These are phyloP conservation scores for Trichoderma gracile DNA, from an alignment of 2,329 filamentous ascomycete species.

Conservation along the genomic window DNA sequence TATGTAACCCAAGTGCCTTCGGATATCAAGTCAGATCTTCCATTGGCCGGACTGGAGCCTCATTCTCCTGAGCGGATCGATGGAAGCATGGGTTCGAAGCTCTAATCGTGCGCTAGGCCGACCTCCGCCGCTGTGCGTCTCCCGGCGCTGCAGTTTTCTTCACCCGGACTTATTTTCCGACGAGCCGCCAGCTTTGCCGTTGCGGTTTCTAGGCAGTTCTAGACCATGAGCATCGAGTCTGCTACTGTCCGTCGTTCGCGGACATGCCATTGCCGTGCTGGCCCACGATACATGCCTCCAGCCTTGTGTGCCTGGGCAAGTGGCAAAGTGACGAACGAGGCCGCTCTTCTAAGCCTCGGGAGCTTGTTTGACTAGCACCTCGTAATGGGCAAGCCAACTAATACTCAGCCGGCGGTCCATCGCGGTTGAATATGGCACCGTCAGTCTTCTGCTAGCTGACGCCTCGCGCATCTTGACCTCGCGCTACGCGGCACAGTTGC, in stretches of 20 bases:
- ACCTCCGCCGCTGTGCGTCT: constrained; percentile 3
- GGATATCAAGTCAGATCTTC: not conserved
- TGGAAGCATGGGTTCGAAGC: constrained; percentile 8
- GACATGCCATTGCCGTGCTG: not conserved
- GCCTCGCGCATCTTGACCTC: not conserved
- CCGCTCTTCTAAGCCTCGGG: constrained; percentile 6
- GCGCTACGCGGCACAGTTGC: not conserved
- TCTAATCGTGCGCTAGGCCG: not conserved
- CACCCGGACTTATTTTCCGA: constrained; percentile 5
- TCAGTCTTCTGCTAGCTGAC: constrained; percentile 6
- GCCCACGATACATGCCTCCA: not conserved
- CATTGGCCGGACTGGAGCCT: constrained; percentile 7
- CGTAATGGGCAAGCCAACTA: constrained; percentile 11
- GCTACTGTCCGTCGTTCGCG: not conserved
- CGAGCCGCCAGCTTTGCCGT: not conserved
- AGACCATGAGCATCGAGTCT: not conserved
- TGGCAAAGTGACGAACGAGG: not conserved
- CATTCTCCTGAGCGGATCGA: not conserved
- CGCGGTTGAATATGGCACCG: not conserved
- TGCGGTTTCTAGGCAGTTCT: not conserved
- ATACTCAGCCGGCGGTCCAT: not conserved
- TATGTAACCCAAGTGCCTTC: too few relatives aligned
- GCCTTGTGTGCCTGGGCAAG: not conserved
- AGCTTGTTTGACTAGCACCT: constrained; percentile 16
- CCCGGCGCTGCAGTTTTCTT: not conserved